Evolutionary conservation across 2,329 filamentous ascomycete genomes (phyloP).

Genomic region (Penicillium palitans): DNA sequence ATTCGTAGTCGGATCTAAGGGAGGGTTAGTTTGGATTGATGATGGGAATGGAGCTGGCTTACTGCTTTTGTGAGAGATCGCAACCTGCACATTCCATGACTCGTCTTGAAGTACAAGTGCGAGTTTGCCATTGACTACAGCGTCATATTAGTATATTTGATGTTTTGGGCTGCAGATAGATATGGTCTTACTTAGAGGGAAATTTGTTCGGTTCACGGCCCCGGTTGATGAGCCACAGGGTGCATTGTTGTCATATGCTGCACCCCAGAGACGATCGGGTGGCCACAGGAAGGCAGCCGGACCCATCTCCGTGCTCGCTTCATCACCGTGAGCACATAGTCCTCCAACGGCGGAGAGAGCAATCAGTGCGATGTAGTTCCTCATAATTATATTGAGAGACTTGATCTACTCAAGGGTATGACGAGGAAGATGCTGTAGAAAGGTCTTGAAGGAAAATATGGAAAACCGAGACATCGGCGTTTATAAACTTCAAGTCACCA

Average conservation of each 20-base stretch:
- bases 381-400: neutral
- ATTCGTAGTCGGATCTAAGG: conserved; percentile 42
- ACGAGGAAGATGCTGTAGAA: neutral
- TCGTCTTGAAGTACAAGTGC: conserved; percentile 60
- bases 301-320: conserved; percentile 46
- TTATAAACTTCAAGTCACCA: neutral
- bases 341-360: conserved; percentile 7
- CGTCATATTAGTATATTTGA: neutral
- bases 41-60: conserved; percentile 16
- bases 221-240: conserved; percentile 58
- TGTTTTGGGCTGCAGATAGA: neutral
- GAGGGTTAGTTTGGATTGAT: neutral
- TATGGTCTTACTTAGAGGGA: conserved; percentile 54
- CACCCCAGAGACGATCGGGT: conserved; percentile 57
- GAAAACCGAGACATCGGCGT: neutral
- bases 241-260: conserved; percentile 55
- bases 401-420: neutral
- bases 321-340: conserved; percentile 13
- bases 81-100: conserved; percentile 56
- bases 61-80: conserved; percentile 56
- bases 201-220: conserved; percentile 54
- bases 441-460: neutral
- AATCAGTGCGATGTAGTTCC: conserved; percentile 7
- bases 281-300: conserved; percentile 64
- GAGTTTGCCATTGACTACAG: conserved; percentile 54